Conservation (phyloP, 2,329 filamentous ascomycete genomes). For the Pyrenochaeta sp. region DNA sequence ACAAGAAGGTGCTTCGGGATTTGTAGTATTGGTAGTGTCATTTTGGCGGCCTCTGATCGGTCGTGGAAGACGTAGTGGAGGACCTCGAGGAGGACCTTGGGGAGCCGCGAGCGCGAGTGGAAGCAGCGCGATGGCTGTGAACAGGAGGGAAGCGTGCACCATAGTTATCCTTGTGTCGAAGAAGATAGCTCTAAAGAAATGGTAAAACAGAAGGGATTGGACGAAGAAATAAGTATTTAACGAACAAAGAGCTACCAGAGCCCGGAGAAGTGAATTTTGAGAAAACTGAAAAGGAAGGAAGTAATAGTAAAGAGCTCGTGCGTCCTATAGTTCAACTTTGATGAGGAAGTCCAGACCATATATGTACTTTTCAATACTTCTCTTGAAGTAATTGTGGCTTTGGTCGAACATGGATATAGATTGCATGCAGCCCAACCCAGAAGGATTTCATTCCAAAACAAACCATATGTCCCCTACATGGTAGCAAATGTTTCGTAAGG, state of each 20-base stretch:
- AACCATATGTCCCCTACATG: slow-evolving; percentile 15
- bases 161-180: slow-evolving; percentile 10
- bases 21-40: slow-evolving; percentile 8
- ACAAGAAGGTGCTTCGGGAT: slow-evolving; percentile 21
- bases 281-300: slow-evolving; percentile 16
- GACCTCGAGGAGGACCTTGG: slow-evolving; percentile 9
- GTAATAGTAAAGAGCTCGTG: slow-evolving; percentile 11
- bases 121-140: slow-evolving; percentile 32
- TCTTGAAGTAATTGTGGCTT: background rate
- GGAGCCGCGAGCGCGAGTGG: slow-evolving; percentile 35
- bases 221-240: slow-evolving; percentile 5
- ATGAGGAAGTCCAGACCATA: slow-evolving; percentile 20
- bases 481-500: slow-evolving; percentile 26
- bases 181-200: background rate
- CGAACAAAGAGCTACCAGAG: slow-evolving; percentile 43
- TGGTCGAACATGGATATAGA: slow-evolving; percentile 15
- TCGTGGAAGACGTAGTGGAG: slow-evolving; percentile 13
- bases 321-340: slow-evolving; percentile 17
- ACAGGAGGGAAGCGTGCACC: slow-evolving; percentile 34
- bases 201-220: background rate
- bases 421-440: slow-evolving; percentile 8
- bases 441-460: slow-evolving; percentile 19
- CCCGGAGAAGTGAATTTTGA: slow-evolving; percentile 31
- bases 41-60: slow-evolving; percentile 19
- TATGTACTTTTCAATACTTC: slow-evolving; percentile 18